phyloP scores from a whole-genome alignment of 1,284 basidiomycete species.

The Sporisorium reilianum region DNA sequence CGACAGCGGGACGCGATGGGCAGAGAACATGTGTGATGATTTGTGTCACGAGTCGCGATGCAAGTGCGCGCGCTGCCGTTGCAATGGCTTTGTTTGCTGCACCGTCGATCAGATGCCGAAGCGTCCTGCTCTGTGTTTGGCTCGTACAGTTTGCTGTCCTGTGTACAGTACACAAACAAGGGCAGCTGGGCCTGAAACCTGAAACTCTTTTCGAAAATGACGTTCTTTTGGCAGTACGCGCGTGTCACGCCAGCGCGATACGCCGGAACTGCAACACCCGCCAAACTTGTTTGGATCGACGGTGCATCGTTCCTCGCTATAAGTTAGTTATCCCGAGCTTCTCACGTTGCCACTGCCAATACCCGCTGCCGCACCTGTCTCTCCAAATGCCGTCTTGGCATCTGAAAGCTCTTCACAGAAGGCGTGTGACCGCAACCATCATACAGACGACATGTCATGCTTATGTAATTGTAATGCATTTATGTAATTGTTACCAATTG shows the following conservation, averaged over 20 bases:
- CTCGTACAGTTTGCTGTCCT: no score
- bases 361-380: neutral
- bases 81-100: no score
- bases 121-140: no score
- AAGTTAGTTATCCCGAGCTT: no score
- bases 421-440: no score
- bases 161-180: no score
- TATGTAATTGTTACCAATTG: neutral
- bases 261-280: conserved; percentile 25
- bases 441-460: conserved; percentile 3
- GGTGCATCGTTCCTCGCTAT: conserved; percentile 12
- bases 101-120: no score
- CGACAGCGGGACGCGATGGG: conserved; percentile 4
- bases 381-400: neutral
- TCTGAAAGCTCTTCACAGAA: conserved; percentile 7
- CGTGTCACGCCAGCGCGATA: conserved; percentile 18
- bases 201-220: no score
- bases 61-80: no score
- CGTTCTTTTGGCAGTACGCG: neutral
- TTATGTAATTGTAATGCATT: neutral
- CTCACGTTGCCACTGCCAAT: neutral
- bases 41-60: no score
- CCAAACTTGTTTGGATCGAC: conserved; percentile 20
- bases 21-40: no score
- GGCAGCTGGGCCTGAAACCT: no score